Percentiles rank a stretch among this genome's conserved stretches.
Evolutionary conservation across 352 stramenopile species (phyloP).

Genomic region (Globisporangium emineosum): DNA sequence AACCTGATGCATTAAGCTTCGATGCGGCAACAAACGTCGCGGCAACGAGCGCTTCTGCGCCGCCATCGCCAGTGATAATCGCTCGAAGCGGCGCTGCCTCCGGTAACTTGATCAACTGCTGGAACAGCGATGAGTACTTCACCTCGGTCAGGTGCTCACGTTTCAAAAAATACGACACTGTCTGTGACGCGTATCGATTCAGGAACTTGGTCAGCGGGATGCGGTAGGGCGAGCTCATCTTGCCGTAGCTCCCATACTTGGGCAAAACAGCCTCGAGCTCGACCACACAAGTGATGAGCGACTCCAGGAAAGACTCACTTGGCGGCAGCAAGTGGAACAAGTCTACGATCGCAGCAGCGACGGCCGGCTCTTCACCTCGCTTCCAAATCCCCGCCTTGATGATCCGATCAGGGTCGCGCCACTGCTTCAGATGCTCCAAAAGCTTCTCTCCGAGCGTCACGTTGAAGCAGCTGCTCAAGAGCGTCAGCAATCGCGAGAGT

Average conservation of each 20-base stretch:
- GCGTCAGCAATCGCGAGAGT: slow-evolving; percentile 89
- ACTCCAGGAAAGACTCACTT: slow-evolving; percentile 94
- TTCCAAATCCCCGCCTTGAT: slow-evolving; percentile 92
- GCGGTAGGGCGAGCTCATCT: slow-evolving; percentile 91
- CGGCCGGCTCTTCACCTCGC: slow-evolving; percentile 91
- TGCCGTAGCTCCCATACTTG: slow-evolving; percentile 87
- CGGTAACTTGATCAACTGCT: slow-evolving; percentile 91
- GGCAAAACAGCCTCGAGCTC: slow-evolving; percentile 92
- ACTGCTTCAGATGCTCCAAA: slow-evolving; percentile 95
- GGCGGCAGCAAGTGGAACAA: slow-evolving; percentile 95
- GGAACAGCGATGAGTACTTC: slow-evolving; percentile 93
- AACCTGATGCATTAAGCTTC: slow-evolving; percentile 43
- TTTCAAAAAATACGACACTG: slow-evolving; percentile 88
- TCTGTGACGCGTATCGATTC: slow-evolving; percentile 88
- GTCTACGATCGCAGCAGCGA: slow-evolving; percentile 94
- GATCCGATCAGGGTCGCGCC: slow-evolving; percentile 87
- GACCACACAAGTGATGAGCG: slow-evolving; percentile 93
- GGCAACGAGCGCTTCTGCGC: slow-evolving; percentile 88
- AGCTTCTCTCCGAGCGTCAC: slow-evolving; percentile 97
- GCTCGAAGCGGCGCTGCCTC: slow-evolving; percentile 85
- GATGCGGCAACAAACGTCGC: slow-evolving; percentile 88
- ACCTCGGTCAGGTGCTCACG: slow-evolving; percentile 75
- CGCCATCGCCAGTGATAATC: slow-evolving; percentile 86
- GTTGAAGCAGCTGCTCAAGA: slow-evolving; percentile 97
- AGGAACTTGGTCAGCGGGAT: slow-evolving; percentile 91